These are phyloP conservation scores for Neovahlkampfia damariscottae DNA, from an alignment of 78 protist genomes.

Conservation along the genomic window DNA sequence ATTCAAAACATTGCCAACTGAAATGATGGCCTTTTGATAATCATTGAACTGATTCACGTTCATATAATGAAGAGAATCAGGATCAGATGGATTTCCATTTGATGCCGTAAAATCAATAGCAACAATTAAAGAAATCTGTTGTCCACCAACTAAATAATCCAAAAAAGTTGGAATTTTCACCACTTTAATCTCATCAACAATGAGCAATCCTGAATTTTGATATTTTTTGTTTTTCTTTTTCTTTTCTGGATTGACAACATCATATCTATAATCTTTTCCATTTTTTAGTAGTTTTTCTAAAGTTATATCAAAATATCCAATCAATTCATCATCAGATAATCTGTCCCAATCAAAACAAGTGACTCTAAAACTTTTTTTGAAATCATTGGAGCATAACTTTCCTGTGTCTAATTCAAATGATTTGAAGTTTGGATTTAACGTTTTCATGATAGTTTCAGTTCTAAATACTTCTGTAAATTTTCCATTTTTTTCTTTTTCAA, in stretches of 20 bases:
- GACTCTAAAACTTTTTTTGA: conserved; percentile 9
- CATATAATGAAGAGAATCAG: conserved; percentile 52
- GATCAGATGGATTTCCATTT: conserved; percentile 36
- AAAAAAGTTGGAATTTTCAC: conserved; percentile 20
- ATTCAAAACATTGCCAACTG: conserved; percentile 39
- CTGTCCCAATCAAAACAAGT: conserved; percentile 41
- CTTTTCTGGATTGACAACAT: conserved; percentile 27
- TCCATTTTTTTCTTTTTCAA: neutral
- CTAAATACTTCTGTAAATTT: conserved; percentile 1
- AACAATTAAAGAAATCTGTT: conserved; percentile 37
- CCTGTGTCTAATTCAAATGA: neutral
- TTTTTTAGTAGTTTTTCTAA: neutral
- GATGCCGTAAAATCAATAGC: conserved; percentile 80
- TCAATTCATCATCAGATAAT: conserved; percentile 45
- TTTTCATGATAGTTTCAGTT: conserved; percentile 29
- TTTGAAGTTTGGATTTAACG: conserved; percentile 33
- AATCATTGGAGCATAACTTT: conserved; percentile 28
- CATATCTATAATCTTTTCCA: neutral
- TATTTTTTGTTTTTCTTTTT: conserved; percentile 28
- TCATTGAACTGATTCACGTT: conserved; percentile 21
- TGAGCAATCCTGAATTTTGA: conserved; percentile 30
- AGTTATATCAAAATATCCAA: conserved; percentile 24
- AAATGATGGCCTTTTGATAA: conserved; percentile 44
- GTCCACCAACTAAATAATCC: conserved; percentile 61
- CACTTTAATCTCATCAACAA: conserved; percentile 4